A percentile compares a stretch with the other conserved stretches of the same genome.
Evolutionary conservation across 2,329 filamentous ascomycete genomes (phyloP).

Genomic region (Coniochaeta sp.): DNA sequence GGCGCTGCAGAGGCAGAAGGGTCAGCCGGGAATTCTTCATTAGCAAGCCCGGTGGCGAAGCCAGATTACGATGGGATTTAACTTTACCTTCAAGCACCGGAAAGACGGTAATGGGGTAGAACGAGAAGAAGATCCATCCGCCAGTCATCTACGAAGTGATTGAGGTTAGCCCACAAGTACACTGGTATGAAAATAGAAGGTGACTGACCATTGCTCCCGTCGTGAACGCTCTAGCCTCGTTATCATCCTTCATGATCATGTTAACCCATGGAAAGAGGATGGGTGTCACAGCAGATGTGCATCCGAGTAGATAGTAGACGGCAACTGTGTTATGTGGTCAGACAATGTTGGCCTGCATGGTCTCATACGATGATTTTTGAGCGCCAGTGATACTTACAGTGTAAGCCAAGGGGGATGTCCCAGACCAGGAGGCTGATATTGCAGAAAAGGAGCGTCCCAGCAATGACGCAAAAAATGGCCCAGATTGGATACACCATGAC

Average conservation of each 20-base stretch:
- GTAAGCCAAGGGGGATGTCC: slow-evolving; percentile 14
- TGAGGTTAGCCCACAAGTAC: neutral
- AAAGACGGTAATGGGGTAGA: slow-evolving; percentile 15
- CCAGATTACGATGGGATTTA: neutral
- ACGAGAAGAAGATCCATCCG: slow-evolving; percentile 16
- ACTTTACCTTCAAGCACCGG: slow-evolving; percentile 10
- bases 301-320: slow-evolving; percentile 10
- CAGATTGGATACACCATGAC: slow-evolving; percentile 21
- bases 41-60: neutral
- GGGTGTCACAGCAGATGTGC: slow-evolving; percentile 15
- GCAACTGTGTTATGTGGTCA: slow-evolving; percentile 5
- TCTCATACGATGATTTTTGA: too few relatives aligned
- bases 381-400: slow-evolving; percentile 6
- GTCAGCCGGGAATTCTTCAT: too few relatives aligned
- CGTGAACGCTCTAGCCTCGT: slow-evolving; percentile 14
- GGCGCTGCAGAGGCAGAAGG: slow-evolving; percentile 3
- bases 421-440: slow-evolving; percentile 14
- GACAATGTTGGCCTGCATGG: neutral
- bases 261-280: slow-evolving; percentile 17
- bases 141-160: slow-evolving; percentile 19
- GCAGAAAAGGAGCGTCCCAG: slow-evolving; percentile 13
- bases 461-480: slow-evolving; percentile 15
- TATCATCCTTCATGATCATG: slow-evolving; percentile 14
- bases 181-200: neutral
- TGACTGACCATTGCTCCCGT: slow-evolving; percentile 15